Base-by-base conservation (phyloP, 495 filamentous ascomycete species). In the Neurospora sp. region DNA sequence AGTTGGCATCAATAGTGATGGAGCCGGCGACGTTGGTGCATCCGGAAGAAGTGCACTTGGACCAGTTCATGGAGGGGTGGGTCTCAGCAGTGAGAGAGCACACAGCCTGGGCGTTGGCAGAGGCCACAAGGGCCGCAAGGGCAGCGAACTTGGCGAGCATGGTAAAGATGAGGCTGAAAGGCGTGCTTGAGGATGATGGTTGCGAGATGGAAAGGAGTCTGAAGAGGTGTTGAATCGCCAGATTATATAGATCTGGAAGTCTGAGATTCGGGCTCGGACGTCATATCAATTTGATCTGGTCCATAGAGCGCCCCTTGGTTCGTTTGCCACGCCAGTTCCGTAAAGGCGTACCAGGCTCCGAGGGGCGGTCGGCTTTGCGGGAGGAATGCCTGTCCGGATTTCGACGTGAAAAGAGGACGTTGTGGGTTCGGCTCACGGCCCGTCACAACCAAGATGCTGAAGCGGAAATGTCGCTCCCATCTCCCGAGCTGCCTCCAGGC, bases 51-150 rank as follows among this genome's bases (percentile, higher is more conserved):
- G 83, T 83, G 80, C 88, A 91, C 71, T 83, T 86, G 74, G 85
- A 82, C 88, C 88, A 90, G 76, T 74, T 82, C 73, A 91, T 75
- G 71, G 83, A 78, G 48, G 89, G 89, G 75, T 89, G 88, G 20
- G 81, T 85, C 81, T 91, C 90, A 10, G 84, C 70, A 27, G 82
- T 83, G 75, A 84, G 72, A n/a, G 81, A 86, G 80, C 89, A 89
- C 69, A 83, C 85, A 78, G 89, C 83, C 81, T 92, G 90, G 74
- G 82, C 84, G 35, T 78, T 72, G 73, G 81, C 82, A 41, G 79
- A 68, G 72, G 82, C 81, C 75, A 85, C 77, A 41, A 87, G 78
- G 81, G 83, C 82, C 68, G 83, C 80, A 69, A 80, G 75, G 69
- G 78, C 71, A 20, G 79, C 75, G 75, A 81, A 79, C 76, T 79